phyloP scores from a whole-genome alignment of 768 basidiomycete species.

The Podaxis carcinomalis region DNA sequence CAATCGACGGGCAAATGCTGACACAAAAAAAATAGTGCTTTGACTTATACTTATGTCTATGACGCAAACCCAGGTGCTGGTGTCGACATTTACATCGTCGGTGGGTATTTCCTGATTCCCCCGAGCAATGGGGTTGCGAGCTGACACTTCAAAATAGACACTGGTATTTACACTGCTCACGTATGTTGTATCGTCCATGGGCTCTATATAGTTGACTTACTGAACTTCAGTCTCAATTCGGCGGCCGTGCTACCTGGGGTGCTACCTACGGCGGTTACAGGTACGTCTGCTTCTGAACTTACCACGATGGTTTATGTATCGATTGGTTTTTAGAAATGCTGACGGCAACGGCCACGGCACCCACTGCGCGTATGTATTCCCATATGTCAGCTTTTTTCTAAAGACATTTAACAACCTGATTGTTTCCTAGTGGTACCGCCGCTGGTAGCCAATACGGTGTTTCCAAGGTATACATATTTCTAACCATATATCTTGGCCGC shows the following conservation, averaged over 20 bases:
- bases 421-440: neutral
- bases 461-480: neutral
- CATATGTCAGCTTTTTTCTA: neutral
- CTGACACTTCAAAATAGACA: slow-evolving; percentile 3
- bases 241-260: slow-evolving; percentile 19
- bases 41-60: slow-evolving; percentile 13
- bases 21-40: neutral
- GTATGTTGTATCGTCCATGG: neutral
- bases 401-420: neutral
- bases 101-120: slow-evolving; percentile 14
- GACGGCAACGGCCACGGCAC: neutral
- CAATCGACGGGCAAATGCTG: neutral
- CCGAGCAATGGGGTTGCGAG: neutral
- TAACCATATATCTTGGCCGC: neutral
- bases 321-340: neutral
- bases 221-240: slow-evolving; percentile 15
- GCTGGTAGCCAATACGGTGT: neutral
- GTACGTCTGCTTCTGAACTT: neutral
- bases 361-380: neutral
- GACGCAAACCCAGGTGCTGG: slow-evolving; percentile 11
- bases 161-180: slow-evolving; percentile 1
- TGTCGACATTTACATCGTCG: slow-evolving; percentile 19
- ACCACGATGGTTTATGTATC: neutral
- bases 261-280: slow-evolving; percentile 11
- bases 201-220: neutral